Conservation (phyloP, 306 rosid genomes). For the Pyrus pyrifolia region DNA sequence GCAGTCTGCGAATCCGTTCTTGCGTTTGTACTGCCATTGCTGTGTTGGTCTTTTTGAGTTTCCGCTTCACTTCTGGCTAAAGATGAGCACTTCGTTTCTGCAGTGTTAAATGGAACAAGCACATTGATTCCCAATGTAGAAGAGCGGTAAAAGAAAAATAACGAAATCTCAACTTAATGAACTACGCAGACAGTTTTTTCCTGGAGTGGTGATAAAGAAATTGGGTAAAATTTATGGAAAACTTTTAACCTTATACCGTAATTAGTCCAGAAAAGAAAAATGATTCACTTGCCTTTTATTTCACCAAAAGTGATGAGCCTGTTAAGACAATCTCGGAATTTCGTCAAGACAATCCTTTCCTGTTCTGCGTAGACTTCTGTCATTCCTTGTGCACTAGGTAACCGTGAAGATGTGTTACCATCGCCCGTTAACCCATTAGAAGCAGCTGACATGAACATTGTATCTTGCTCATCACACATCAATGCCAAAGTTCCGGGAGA, state of each 20-base stretch:
- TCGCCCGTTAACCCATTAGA: constrained; percentile 47
- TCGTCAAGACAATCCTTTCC: constrained; percentile 71
- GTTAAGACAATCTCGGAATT: constrained; percentile 82
- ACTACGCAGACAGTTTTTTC: neutral
- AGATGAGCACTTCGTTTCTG: constrained; percentile 80
- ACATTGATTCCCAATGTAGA: constrained; percentile 8
- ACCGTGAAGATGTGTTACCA: constrained; percentile 55
- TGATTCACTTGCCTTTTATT: constrained; percentile 72
- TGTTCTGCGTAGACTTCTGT: constrained; percentile 78
- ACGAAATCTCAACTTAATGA: neutral
- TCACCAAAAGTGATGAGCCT: constrained; percentile 92
- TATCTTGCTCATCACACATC: constrained; percentile 97
- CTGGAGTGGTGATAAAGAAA: neutral
- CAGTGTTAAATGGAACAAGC: constrained; percentile 22
- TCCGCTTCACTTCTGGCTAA: constrained; percentile 59
- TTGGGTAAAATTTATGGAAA: neutral
- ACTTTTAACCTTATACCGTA: neutral
- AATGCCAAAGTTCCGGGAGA: constrained; percentile 97
- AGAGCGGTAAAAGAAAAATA: neutral
- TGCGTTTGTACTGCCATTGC: constrained; percentile 39
- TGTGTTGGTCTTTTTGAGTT: constrained; percentile 37
- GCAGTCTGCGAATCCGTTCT: constrained; percentile 35
- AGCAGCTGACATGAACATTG: constrained; percentile 74
- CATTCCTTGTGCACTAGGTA: constrained; percentile 68
- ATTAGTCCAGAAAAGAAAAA: neutral